A percentile compares a stretch with the other conserved stretches of the same genome.
phyloP scores from a whole-genome alignment of 352 stramenopile species.

The Globisporangium rhizosaccharum region DNA sequence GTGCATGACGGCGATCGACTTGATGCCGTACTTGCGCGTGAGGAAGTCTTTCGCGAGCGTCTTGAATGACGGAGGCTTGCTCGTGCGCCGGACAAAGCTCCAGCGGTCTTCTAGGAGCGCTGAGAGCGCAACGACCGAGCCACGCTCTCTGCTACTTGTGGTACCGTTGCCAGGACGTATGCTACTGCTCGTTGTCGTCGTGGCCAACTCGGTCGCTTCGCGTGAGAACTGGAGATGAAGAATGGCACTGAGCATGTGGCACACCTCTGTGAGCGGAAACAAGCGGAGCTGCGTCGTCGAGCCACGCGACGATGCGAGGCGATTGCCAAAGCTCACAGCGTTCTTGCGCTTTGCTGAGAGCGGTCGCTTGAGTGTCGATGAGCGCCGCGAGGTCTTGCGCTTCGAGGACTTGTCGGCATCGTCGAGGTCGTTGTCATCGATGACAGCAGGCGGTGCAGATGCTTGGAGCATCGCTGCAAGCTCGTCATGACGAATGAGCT shows the following conservation, averaged over 20 bases:
- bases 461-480: background rate
- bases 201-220: constrained; percentile 23
- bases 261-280: constrained; percentile 53
- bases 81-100: constrained; percentile 24
- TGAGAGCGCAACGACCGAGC: constrained; percentile 6
- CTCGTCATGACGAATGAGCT: constrained; percentile 24
- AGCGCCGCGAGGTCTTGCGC: constrained; percentile 16
- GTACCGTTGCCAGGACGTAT: no score
- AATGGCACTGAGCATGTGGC: constrained; percentile 50
- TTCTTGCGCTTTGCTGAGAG: constrained; percentile 37
- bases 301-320: constrained; percentile 21
- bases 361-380: constrained; percentile 26
- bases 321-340: constrained; percentile 34
- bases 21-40: constrained; percentile 66
- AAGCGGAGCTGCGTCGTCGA: constrained; percentile 31
- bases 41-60: constrained; percentile 57
- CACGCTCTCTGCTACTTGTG: background rate
- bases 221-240: constrained; percentile 60
- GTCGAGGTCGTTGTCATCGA: background rate
- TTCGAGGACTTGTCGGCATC: background rate
- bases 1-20: constrained; percentile 67
- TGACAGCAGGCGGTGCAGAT: background rate
- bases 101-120: constrained; percentile 26
- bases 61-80: constrained; percentile 36
- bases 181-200: background rate